phyloP scores from a whole-genome alignment of 371 early-diverging fungal genomes.

The Saksenaea vasiformis region DNA sequence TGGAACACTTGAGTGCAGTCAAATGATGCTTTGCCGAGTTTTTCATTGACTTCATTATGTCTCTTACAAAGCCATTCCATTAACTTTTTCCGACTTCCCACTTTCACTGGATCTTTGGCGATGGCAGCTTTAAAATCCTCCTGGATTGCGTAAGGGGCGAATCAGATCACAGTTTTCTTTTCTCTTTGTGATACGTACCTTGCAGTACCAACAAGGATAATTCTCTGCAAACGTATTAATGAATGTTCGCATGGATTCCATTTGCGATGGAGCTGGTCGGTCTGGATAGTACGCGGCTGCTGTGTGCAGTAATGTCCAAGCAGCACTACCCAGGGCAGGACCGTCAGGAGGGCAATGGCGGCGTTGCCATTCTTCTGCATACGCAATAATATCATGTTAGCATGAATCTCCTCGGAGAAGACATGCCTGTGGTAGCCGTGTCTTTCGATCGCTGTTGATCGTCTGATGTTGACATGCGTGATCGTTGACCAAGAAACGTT shows the following conservation, averaged over 20 bases:
- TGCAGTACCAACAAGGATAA: slow-evolving; percentile 95
- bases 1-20: slow-evolving; percentile 94
- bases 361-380: slow-evolving; percentile 37
- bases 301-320: slow-evolving; percentile 99
- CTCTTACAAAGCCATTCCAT: slow-evolving; percentile 92
- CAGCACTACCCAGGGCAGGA: slow-evolving; percentile 81
- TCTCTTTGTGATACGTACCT: slow-evolving; percentile 28
- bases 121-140: slow-evolving; percentile 79
- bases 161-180: not conserved
- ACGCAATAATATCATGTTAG: not conserved
- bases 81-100: slow-evolving; percentile 73
- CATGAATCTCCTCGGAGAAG: not conserved
- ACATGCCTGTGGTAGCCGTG: not conserved
- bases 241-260: slow-evolving; percentile 72
- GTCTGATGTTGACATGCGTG: not conserved
- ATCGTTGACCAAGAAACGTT: not conserved
- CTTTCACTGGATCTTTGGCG: slow-evolving; percentile 78
- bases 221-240: slow-evolving; percentile 79
- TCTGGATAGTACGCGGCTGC: slow-evolving; percentile 98
- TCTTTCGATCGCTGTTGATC: not conserved
- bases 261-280: slow-evolving; percentile 75
- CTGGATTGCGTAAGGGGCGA: slow-evolving; percentile 18
- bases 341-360: slow-evolving; percentile 89
- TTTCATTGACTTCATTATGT: slow-evolving; percentile 97
- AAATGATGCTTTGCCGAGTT: slow-evolving; percentile 89